These are phyloP conservation scores for Fusarium multiceps DNA, from an alignment of 2,329 filamentous ascomycete species.

Conservation along the genomic window DNA sequence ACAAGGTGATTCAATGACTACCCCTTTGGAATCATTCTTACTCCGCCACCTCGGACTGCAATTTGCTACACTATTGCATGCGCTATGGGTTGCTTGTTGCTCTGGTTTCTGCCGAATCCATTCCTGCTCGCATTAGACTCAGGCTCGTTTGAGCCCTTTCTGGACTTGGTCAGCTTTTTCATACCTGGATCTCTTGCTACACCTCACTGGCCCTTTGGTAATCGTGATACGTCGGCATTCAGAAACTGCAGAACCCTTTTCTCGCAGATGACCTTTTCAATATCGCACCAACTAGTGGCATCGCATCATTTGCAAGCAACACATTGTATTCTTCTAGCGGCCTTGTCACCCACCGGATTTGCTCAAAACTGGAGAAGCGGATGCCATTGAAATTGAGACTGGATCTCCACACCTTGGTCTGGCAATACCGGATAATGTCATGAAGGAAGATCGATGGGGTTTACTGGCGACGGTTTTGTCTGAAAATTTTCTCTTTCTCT, in stretches of 20 bases:
- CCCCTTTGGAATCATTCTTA: conserved; percentile 10
- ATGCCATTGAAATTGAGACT: neutral
- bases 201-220: conserved; percentile 16
- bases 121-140: conserved; percentile 2
- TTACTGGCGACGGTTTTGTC: neutral
- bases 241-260: neutral
- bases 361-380: neutral
- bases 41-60: conserved; percentile 19
- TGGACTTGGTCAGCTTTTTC: conserved; percentile 10
- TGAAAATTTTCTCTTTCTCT: neutral
- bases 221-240: conserved; percentile 21
- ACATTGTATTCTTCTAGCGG: neutral
- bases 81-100: conserved; percentile 22
- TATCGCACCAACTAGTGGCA: neutral
- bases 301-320: neutral
- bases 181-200: conserved; percentile 29
- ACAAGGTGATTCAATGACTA: conserved; percentile 16
- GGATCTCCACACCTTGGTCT: neutral
- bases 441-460: neutral
- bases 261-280: neutral
- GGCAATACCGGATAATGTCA: neutral
- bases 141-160: neutral
- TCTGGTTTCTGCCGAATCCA: conserved; percentile 8
- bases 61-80: conserved; percentile 32
- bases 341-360: neutral